phyloP scores from a whole-genome alignment of 371 early-diverging fungal genomes.

The Saksenaea vasiformis region DNA sequence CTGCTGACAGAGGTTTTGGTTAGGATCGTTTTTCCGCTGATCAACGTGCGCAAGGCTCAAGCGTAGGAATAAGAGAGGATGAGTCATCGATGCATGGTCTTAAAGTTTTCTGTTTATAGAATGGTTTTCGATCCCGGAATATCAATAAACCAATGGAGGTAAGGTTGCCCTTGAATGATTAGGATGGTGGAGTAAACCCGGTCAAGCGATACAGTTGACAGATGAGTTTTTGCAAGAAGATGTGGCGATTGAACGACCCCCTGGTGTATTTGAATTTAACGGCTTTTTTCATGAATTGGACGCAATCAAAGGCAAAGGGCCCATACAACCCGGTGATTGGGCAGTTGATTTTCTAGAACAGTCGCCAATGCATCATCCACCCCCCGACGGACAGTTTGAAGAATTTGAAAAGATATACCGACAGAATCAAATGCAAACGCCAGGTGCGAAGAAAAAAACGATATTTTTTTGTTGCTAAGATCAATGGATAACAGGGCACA shows the following conservation, averaged over 20 bases:
- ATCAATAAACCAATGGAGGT: slow-evolving; percentile 21
- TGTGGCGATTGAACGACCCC: slow-evolving; percentile 31
- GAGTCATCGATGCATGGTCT: slow-evolving; percentile 5
- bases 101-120: slow-evolving; percentile 12
- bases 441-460: slow-evolving; percentile 7
- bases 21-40: slow-evolving; percentile 66
- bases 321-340: slow-evolving; percentile 52
- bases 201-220: slow-evolving; percentile 21
- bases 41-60: slow-evolving; percentile 58
- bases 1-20: no score
- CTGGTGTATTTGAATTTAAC: slow-evolving; percentile 53
- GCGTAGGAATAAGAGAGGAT: slow-evolving; percentile 40
- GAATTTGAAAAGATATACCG: slow-evolving; percentile 68
- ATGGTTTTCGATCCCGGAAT: slow-evolving; percentile 33
- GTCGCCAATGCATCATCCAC: slow-evolving; percentile 27
- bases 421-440: slow-evolving; percentile 20
- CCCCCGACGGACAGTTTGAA: slow-evolving; percentile 41
- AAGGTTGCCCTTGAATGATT: slow-evolving; percentile 1
- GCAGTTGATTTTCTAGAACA: slow-evolving; percentile 70
- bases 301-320: slow-evolving; percentile 30
- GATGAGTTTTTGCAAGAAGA: slow-evolving; percentile 53
- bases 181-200: not conserved
- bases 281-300: slow-evolving; percentile 62
- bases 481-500: slow-evolving; percentile 12
- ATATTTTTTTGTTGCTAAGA: not conserved